These are phyloP conservation scores for Boletus subparvulus DNA, from an alignment of 768 basidiomycete genomes.

Conservation along the genomic window DNA sequence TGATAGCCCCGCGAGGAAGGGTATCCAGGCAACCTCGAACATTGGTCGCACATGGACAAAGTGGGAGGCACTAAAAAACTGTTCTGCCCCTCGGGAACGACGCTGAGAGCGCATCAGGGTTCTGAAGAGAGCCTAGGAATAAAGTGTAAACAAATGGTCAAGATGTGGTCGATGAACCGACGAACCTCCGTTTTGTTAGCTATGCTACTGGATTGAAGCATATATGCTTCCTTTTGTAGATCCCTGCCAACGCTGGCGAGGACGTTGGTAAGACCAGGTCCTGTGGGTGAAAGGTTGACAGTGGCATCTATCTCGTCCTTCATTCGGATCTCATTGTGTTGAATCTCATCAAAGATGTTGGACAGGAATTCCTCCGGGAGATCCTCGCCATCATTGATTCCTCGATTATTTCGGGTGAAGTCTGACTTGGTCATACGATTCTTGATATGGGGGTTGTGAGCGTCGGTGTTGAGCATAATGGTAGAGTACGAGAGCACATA, in stretches of 20 bases:
- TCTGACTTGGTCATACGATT: conserved; percentile 89
- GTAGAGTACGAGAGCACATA: conserved; percentile 95
- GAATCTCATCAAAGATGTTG: conserved; percentile 87
- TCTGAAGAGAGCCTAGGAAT: conserved; percentile 76
- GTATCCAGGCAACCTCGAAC: conserved; percentile 99
- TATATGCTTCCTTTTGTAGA: conserved; percentile 93
- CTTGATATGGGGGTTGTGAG: conserved; percentile 93
- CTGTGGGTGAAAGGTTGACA: conserved; percentile 38
- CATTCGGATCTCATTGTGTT: conserved; percentile 93
- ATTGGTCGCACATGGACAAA: conserved; percentile 96
- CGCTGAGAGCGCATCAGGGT: conserved; percentile 91
- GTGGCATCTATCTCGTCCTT: conserved; percentile 89
- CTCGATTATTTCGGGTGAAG: conserved; percentile 93
- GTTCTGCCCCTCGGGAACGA: conserved; percentile 75
- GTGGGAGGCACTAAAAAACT: conserved; percentile 96
- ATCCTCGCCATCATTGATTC: conserved; percentile 89
- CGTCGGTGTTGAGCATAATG: conserved; percentile 96
- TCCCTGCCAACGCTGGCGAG: conserved; percentile 91
- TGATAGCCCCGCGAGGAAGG: conserved; percentile 93
- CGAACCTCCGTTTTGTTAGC: conserved; percentile 91
- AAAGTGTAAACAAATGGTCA: neutral
- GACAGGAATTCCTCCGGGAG: conserved; percentile 83
- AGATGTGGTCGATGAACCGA: neutral
- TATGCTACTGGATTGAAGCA: conserved; percentile 95
- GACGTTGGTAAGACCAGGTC: conserved; percentile 77